These are phyloP conservation scores for Populus tomentosa DNA, from an alignment of 441 rosid genomes.

Conservation along the genomic window DNA sequence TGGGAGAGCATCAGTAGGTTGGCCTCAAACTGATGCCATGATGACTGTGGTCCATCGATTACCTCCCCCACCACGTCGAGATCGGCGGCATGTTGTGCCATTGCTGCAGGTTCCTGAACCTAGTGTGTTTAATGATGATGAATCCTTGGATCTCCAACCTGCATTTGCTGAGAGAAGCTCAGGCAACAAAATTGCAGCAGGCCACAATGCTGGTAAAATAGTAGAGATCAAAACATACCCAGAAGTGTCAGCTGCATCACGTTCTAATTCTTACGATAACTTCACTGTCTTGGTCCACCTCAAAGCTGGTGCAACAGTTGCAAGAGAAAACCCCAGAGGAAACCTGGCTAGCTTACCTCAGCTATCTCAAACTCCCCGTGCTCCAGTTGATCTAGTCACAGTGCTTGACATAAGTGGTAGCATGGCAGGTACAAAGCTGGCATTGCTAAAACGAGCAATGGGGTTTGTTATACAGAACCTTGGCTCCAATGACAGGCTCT, in stretches of 20 bases:
- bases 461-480: constrained; percentile 99
- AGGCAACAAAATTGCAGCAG: constrained; percentile 17
- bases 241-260: constrained; percentile 65
- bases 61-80: constrained; percentile 58
- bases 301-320: constrained; percentile 53
- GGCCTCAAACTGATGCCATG: constrained; percentile 58
- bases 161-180: constrained; percentile 32
- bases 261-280: constrained; percentile 41
- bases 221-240: constrained; percentile 62
- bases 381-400: constrained; percentile 84
- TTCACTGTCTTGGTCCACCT: constrained; percentile 80
- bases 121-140: constrained; percentile 67
- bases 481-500: constrained; percentile 84
- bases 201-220: constrained; percentile 31
- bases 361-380: constrained; percentile 52
- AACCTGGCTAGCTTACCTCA: constrained; percentile 34
- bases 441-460: constrained; percentile 93
- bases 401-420: constrained; percentile 98
- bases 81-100: constrained; percentile 45
- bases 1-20: constrained; percentile 36
- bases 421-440: constrained; percentile 98
- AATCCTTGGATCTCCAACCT: constrained; percentile 55
- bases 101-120: constrained; percentile 70
- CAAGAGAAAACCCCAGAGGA: constrained; percentile 26
- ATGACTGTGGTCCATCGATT: constrained; percentile 50